Evolutionary conservation across 257 asterid species (phyloP), one percentile per base, ranked within the genome.

Genomic region (Petunia axillaris): DNA sequence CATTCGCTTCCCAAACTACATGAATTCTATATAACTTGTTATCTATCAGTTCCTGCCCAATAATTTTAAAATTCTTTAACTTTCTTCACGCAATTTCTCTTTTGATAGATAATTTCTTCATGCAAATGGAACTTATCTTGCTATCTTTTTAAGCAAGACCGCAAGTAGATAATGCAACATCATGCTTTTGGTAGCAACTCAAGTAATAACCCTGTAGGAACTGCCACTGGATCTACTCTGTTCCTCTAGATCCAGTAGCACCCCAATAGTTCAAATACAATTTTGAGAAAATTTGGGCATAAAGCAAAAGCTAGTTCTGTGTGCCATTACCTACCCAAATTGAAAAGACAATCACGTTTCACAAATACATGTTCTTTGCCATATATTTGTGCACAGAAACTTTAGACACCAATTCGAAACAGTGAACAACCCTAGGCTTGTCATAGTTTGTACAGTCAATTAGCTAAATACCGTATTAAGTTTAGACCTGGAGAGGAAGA

Each of bases 211-310:
- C 55, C 54, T 43, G 53, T 67, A 3, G 39, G 55, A 67, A n/a
- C 55, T 25, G 25, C 25, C 25, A 25, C 25, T 8, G 46, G 9
- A 66, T 46, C 39, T 67, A 43, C 43, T 67, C 57, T 39, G 43
- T 8, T 67, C 39, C 76, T 68, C 55, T 68, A 68, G 37, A 16
- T 68, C 9, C 55, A 41, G 55, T 44, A n/a, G 57, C n/a, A 43
- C 13, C 39, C 55, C 8, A 68, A 8, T 68, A 68, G n/a, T 68
- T 68, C 76, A 68, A 68, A 68, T 9, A 68, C 58, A 68, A 44
- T 16, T 35, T 3, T 67, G 11, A 44, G 16, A 8, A 4, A 44
- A 44, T 44, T n/a, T 16, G 9, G 57, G 76, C 76, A 44, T 16
- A 16, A 43, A 43, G 6, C 57, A 44, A 68, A 43, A 68, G 76